These are phyloP conservation scores for Candida boleticola DNA, from an alignment of 805 yeast species.

Conservation along the genomic window DNA sequence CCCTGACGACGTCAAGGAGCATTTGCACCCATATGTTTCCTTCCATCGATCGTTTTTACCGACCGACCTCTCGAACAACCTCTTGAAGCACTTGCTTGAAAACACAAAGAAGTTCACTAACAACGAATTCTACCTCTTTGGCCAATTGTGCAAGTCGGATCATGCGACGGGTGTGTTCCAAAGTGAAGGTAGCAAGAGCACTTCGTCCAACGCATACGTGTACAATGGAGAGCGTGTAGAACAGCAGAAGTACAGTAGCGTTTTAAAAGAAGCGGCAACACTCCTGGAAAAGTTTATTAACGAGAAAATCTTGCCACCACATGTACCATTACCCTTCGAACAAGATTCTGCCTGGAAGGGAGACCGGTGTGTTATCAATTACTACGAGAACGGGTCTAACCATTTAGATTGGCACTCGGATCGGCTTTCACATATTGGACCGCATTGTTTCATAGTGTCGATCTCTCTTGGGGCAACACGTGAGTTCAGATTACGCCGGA, in stretches of 20 bases:
- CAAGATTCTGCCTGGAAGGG: slow-evolving; percentile 45
- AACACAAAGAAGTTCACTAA: slow-evolving; percentile 39
- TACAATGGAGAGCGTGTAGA: slow-evolving; percentile 43
- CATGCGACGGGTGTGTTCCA: slow-evolving; percentile 39
- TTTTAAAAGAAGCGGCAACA: slow-evolving; percentile 36
- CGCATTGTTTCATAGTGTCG: slow-evolving; percentile 66
- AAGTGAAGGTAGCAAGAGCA: slow-evolving; percentile 11
- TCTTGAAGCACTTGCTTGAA: slow-evolving; percentile 42
- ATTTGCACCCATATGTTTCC: slow-evolving; percentile 48
- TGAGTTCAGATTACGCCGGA: slow-evolving; percentile 57
- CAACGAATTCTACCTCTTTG: slow-evolving; percentile 59
- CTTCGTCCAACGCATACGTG: background rate
- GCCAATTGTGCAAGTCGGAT: slow-evolving; percentile 57
- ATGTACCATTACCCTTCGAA: slow-evolving; percentile 34
- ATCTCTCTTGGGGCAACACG: slow-evolving; percentile 68
- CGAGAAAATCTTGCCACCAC: slow-evolving; percentile 28
- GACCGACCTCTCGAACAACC: slow-evolving; percentile 40
- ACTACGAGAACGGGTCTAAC: slow-evolving; percentile 47
- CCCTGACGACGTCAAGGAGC: slow-evolving; percentile 14
- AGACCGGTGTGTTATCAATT: slow-evolving; percentile 54
- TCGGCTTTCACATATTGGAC: slow-evolving; percentile 68
- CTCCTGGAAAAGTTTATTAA: slow-evolving; percentile 39
- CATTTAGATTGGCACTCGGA: slow-evolving; percentile 78
- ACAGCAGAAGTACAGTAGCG: slow-evolving; percentile 33
- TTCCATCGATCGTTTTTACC: slow-evolving; percentile 55